phyloP scores from a whole-genome alignment of 768 basidiomycete genomes.

The Boletales sp. region DNA sequence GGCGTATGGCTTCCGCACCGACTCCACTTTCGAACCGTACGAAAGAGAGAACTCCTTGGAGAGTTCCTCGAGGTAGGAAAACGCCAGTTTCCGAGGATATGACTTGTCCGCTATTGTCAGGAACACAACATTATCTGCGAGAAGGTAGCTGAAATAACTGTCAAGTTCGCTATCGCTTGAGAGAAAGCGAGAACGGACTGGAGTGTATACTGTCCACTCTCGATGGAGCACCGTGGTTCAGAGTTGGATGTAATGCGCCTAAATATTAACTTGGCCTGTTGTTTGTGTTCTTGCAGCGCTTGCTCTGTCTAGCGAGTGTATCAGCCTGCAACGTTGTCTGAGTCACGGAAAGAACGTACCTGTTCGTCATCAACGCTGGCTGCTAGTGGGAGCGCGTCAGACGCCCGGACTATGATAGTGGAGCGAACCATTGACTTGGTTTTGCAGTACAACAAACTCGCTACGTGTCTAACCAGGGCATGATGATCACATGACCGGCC shows the following conservation, averaged over 20 bases:
- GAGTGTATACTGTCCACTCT: constrained; percentile 91
- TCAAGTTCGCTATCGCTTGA: constrained; percentile 2
- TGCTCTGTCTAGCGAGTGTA: constrained; percentile 72
- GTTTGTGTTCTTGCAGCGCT: constrained; percentile 94
- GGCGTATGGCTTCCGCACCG: constrained; percentile 93
- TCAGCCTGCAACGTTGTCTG: neutral
- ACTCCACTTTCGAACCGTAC: constrained; percentile 92
- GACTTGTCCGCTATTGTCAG: constrained; percentile 95
- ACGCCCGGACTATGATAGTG: constrained; percentile 80
- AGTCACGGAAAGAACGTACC: constrained; percentile 41
- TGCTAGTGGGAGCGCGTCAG: constrained; percentile 86
- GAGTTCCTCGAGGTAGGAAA: constrained; percentile 95
- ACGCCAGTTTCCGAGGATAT: constrained; percentile 94
- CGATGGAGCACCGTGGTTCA: constrained; percentile 95
- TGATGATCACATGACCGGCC: constrained; percentile 10
- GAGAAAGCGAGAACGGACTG: constrained; percentile 59
- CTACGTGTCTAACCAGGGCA: neutral
- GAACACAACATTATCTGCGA: constrained; percentile 91
- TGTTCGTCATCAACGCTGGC: constrained; percentile 98
- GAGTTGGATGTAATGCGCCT: constrained; percentile 90
- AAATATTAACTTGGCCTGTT: constrained; percentile 96
- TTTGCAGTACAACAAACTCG: too few species aligned
- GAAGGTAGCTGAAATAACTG: constrained; percentile 72
- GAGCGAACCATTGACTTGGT: constrained; percentile 68
- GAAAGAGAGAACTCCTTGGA: constrained; percentile 92